A percentile compares a stretch with the other conserved stretches of the same genome.
Conservation (phyloP, 257 asterid species). For the Capsicum pubescens region DNA sequence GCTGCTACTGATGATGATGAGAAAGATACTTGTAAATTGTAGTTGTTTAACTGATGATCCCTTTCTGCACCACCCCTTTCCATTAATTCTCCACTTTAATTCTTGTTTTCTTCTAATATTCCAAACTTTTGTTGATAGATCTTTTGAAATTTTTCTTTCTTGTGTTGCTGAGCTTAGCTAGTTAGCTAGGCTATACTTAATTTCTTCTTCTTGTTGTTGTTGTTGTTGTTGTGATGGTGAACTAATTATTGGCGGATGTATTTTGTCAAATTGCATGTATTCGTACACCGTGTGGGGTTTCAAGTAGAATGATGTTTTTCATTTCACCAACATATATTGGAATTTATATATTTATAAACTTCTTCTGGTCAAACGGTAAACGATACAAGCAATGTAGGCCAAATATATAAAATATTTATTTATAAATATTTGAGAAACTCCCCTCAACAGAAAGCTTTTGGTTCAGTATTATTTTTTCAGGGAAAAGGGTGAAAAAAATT, state of each 20-base stretch:
- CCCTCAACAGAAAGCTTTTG: no score
- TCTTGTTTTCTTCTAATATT: background rate
- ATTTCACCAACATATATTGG: background rate
- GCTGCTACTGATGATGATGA: constrained; percentile 39
- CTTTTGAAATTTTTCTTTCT: constrained; percentile 10
- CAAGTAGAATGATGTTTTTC: constrained; percentile 14
- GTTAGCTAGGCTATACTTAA: no score
- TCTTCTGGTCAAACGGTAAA: no score
- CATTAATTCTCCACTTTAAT: constrained; percentile 33
- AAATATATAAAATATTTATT: no score
- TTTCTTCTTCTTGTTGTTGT: background rate
- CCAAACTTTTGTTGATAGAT: constrained; percentile 4
- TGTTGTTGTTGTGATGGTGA: background rate
- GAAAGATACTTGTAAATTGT: constrained; percentile 46
- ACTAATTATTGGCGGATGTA: constrained; percentile 37
- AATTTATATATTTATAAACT: no score
- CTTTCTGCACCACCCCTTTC: constrained; percentile 57
- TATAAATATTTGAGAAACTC: no score
- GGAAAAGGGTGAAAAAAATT: no score
- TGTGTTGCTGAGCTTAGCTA: background rate
- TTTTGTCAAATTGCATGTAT: constrained; percentile 50
- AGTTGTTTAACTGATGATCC: constrained; percentile 44
- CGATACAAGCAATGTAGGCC: no score
- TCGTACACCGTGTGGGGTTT: constrained; percentile 46
- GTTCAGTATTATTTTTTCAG: no score